Evolutionary conservation across 148 eudicot species (phyloP).

Genomic region (Simmondsia chinensis): DNA sequence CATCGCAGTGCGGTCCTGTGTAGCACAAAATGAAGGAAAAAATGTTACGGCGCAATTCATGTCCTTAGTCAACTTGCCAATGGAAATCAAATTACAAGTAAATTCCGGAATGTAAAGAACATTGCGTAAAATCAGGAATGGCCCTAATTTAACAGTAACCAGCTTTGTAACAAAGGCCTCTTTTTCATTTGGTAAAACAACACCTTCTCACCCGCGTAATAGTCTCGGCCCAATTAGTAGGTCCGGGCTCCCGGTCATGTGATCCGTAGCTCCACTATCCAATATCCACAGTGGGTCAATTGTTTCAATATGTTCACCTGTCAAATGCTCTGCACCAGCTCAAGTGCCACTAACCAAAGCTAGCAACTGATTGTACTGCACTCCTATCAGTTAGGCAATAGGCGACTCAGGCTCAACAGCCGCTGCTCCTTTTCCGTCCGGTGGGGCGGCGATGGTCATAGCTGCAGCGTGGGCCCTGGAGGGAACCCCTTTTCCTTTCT

Average conservation of each 20-base stretch:
- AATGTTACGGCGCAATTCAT: not conserved
- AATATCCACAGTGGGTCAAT: too few species aligned
- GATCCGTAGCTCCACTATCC: not conserved
- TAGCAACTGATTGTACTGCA: not conserved
- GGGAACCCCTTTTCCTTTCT: not conserved
- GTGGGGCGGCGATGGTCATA: too few species aligned
- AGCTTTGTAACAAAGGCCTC: not conserved
- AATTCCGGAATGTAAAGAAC: not conserved
- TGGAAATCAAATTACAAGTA: not conserved
- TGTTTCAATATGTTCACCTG: not conserved
- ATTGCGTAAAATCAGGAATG: not conserved
- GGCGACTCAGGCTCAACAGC: too few species aligned
- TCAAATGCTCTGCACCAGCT: not conserved
- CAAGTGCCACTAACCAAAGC: not conserved
- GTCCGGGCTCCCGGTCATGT: not conserved
- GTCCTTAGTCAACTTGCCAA: not conserved
- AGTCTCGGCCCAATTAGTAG: not conserved
- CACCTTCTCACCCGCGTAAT: not conserved
- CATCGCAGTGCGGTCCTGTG: not conserved
- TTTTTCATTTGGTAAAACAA: not conserved
- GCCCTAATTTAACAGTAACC: not conserved
- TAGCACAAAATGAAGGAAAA: not conserved
- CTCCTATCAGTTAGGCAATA: too few species aligned
- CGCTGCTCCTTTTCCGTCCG: too few species aligned
- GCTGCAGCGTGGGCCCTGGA: not conserved